These are phyloP conservation scores for Phlebiopsis flavidoalba DNA, from an alignment of 768 basidiomycete genomes.

Conservation along the genomic window DNA sequence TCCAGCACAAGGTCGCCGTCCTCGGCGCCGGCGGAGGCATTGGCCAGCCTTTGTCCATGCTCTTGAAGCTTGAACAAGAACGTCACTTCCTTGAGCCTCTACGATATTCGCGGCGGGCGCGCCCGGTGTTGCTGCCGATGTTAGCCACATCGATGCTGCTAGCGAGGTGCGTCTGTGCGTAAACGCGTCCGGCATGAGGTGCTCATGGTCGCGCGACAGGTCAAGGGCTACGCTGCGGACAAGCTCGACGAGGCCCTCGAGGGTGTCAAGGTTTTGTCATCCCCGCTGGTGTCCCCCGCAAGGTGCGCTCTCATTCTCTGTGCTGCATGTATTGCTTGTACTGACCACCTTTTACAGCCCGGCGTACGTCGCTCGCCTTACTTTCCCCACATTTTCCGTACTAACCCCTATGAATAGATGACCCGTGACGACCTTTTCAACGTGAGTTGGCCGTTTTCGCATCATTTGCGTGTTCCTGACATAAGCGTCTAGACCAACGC, in stretches of 20 bases:
- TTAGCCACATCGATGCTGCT: constrained; percentile 87
- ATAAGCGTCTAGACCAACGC: constrained; percentile 75
- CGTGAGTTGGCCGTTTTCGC: constrained; percentile 40
- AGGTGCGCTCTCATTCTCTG: constrained; percentile 46
- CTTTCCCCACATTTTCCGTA: constrained; percentile 14
- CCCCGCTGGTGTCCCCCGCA: constrained; percentile 98
- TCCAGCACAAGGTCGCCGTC: constrained; percentile 87
- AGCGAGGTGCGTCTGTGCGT: constrained; percentile 56
- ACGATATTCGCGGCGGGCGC: constrained; percentile 96
- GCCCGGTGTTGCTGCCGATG: constrained; percentile 95
- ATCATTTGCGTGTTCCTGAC: neutral
- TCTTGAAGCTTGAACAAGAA: constrained; percentile 92
- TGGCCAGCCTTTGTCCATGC: constrained; percentile 92
- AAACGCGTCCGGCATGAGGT: neutral
- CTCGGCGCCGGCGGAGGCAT: constrained; percentile 99
- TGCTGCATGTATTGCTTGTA: constrained; percentile 3
- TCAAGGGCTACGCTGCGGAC: constrained; percentile 76
- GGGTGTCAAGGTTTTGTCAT: constrained; percentile 90
- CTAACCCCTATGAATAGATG: constrained; percentile 52
- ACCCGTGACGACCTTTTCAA: constrained; percentile 97
- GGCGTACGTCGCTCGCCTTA: constrained; percentile 56
- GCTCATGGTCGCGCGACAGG: constrained; percentile 35
- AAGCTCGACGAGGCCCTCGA: constrained; percentile 87
- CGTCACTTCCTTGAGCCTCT: constrained; percentile 80
- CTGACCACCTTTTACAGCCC: constrained; percentile 47